These are phyloP conservation scores for Diaporthe humulicola DNA, from an alignment of 2,329 filamentous ascomycete species.

Conservation along the genomic window DNA sequence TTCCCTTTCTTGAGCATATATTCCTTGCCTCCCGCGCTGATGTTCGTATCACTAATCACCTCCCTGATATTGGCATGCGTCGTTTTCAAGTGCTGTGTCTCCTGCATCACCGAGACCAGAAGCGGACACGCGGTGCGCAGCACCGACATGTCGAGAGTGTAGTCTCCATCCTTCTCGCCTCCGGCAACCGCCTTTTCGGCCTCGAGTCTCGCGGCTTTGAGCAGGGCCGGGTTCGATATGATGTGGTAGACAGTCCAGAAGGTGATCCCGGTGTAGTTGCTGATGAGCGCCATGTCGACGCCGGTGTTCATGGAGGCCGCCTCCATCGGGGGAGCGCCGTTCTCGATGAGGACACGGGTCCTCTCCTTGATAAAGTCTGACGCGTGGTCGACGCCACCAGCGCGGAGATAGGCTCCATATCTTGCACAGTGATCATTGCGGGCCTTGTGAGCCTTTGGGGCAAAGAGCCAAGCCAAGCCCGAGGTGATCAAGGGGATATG, in stretches of 20 bases:
- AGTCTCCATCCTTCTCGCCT: background rate
- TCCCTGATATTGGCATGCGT: conserved; percentile 47
- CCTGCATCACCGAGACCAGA: conserved; percentile 53
- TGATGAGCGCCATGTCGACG: conserved; percentile 49
- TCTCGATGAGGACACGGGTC: background rate
- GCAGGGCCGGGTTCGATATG: conserved; percentile 53
- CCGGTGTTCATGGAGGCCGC: conserved; percentile 27
- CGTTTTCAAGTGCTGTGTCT: conserved; percentile 49
- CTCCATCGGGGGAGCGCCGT: conserved; percentile 8
- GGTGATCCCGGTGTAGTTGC: conserved; percentile 56
- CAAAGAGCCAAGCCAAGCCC: conserved; percentile 19
- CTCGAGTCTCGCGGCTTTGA: conserved; percentile 55
- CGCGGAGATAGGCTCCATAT: conserved; percentile 18
- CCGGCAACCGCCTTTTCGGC: conserved; percentile 47
- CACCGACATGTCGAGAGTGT: conserved; percentile 50
- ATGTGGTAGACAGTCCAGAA: conserved; percentile 61
- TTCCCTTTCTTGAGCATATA: conserved; percentile 51
- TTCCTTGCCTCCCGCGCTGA: conserved; percentile 44
- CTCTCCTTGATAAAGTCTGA: conserved; percentile 30
- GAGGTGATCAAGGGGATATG: background rate
- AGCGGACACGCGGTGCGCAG: conserved; percentile 51
- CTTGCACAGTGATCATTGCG: background rate
- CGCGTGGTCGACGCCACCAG: conserved; percentile 23
- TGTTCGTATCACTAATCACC: conserved; percentile 48
- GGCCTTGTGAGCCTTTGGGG: conserved; percentile 26